Percentiles rank a stretch among this genome's conserved stretches.
These are phyloP conservation scores for Chlorella sp. DNA, from an alignment of 139 green algal genomes.

Conservation along the genomic window DNA sequence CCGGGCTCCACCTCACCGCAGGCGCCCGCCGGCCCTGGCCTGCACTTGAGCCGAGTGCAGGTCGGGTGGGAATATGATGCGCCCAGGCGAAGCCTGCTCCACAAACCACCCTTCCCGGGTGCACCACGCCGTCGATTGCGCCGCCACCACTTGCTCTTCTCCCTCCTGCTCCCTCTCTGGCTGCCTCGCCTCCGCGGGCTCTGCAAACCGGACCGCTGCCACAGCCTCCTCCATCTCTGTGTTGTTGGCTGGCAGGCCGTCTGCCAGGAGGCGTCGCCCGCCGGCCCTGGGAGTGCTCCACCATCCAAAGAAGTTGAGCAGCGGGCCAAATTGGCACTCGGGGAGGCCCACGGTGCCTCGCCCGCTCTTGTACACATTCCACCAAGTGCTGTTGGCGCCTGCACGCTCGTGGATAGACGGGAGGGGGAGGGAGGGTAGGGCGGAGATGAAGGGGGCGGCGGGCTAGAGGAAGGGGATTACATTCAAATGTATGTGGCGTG, in stretches of 20 bases:
- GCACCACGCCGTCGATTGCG: background rate
- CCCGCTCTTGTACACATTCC: background rate
- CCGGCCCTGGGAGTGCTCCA: background rate
- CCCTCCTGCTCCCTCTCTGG: background rate
- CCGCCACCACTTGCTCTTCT: background rate
- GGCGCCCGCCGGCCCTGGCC: background rate
- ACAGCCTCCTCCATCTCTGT: background rate
- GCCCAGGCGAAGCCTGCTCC: background rate
- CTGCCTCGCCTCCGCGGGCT: background rate
- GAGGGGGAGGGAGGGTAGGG: background rate
- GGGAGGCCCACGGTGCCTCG: background rate
- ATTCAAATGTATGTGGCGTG: no score
- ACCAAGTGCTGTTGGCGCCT: slow-evolving; percentile 5
- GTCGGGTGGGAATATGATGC: background rate
- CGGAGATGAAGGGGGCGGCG: background rate
- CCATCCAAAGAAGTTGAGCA: slow-evolving; percentile 30
- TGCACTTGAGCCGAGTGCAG: slow-evolving; percentile 5
- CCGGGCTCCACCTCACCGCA: background rate
- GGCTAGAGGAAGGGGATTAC: no score
- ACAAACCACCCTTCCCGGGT: slow-evolving; percentile 4
- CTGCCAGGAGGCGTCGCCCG: slow-evolving; percentile 12
- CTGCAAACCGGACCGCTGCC: background rate
- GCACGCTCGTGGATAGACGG: background rate
- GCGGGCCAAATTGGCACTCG: slow-evolving; percentile 12
- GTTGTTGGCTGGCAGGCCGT: background rate